Evolutionary conservation across 2,329 filamentous ascomycete species (phyloP), one percentile per base, ranked within the genome.

Genomic region (Tolypocladium amazonense): DNA sequence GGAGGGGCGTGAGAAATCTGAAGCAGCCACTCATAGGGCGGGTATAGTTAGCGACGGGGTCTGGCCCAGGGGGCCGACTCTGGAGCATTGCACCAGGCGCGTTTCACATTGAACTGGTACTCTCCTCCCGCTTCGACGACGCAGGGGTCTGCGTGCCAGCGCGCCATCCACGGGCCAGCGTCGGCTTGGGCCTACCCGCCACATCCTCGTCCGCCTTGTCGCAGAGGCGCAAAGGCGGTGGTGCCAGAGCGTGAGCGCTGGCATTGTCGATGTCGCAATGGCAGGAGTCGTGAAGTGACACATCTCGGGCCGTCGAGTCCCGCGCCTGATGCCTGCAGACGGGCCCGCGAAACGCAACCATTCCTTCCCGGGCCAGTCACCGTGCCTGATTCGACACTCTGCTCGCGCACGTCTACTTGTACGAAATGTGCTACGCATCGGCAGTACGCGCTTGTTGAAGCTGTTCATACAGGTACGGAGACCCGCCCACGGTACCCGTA

Each of bases 41-140:
- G 62, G 63, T 65, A 63, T 67, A 67, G 62, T 69, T 76, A 74
- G 72, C 70, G 67, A 66, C 66, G 67, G 68, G 67, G 63, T 65
- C 62, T 71, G 64, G 66, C 66, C 68, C 69, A 69, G 65, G 68
- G 73, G 69, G 65, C 72, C 69, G 70, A 70, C 73, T 76, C 75
- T 78, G 76, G 79, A 72, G 78, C 76, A 78, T 60, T 76, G 76
- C 76, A 69, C 75, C 77, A 78, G 76, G 73, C 73, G 69, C 68
- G 78, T 81, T 81, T 81, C 78, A 79, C 63, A 67, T 72, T 75
- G 69, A 73, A 68, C 71, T 72, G 53, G 27, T 56, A 33, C 20
- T 53, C 37, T 57, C 33, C 39, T 58, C 50, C 39, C 56, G 56
- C 38, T 56, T 37, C 50, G 50, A 54, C 12, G 30, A 33, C 50